These are phyloP conservation scores for Lonicera japonica DNA, from an alignment of 129 eudicot species.

Conservation along the genomic window DNA sequence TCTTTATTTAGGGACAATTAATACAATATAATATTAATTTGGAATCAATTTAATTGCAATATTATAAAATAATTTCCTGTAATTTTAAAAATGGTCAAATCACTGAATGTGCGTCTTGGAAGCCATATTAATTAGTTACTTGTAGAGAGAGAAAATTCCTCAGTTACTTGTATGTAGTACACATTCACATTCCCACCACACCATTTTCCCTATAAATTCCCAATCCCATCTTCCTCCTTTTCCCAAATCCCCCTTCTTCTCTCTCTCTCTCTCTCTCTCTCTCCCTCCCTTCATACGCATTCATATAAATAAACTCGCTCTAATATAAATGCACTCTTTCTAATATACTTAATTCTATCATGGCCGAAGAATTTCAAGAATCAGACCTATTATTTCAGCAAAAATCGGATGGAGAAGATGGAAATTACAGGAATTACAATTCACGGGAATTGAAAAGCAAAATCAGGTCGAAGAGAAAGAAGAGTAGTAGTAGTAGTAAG, in stretches of 20 bases:
- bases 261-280: not conserved
- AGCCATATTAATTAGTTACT: too few relatives aligned
- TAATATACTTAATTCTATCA: conserved; percentile 1
- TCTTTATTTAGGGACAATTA: too few relatives aligned
- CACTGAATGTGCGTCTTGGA: too few relatives aligned
- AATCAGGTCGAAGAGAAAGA: conserved; percentile 10
- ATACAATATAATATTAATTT: too few relatives aligned
- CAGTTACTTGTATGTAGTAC: too few relatives aligned
- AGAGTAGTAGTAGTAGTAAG: conserved; percentile 14
- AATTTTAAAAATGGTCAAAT: too few relatives aligned
- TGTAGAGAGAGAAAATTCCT: too few relatives aligned
- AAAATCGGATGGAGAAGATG: too few relatives aligned
- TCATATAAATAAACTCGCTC: not conserved
- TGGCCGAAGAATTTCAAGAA: conserved; percentile 54
- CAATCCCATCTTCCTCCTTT: not conserved
- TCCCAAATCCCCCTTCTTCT: not conserved
- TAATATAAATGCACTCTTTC: too few relatives aligned
- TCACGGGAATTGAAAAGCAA: not conserved
- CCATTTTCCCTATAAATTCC: conserved; percentile 27
- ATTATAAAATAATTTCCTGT: too few relatives aligned
- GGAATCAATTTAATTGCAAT: too few relatives aligned
- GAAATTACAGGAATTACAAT: not conserved
- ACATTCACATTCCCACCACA: too few relatives aligned
- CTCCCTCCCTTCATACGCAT: not conserved
- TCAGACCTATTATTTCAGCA: conserved; percentile 19